phyloP scores from a whole-genome alignment of 1,284 basidiomycete species.

The Porogramme epimiltina region DNA sequence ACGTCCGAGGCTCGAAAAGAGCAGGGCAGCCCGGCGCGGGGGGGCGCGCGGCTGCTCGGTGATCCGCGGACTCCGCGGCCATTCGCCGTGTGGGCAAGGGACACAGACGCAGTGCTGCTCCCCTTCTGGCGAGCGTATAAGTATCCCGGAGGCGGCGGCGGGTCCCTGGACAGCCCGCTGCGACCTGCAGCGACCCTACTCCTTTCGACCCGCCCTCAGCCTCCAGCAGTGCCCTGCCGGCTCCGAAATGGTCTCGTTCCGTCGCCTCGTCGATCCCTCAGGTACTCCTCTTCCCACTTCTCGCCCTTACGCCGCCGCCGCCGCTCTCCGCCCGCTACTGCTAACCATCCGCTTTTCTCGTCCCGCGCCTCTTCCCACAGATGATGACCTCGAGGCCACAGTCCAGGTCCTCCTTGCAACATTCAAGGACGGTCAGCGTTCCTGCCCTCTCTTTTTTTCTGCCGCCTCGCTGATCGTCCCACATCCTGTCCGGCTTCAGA shows the following conservation, averaged over 20 bases:
- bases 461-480: neutral
- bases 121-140: conserved; percentile 15
- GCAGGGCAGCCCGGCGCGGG: no score
- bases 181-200: neutral
- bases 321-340: neutral
- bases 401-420: conserved; percentile 22
- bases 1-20: no score
- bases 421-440: conserved; percentile 24
- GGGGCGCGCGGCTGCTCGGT: conserved; percentile 1
- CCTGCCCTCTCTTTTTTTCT: neutral
- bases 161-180: neutral
- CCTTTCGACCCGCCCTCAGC: neutral
- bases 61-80: conserved; percentile 25
- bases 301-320: neutral
- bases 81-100: conserved; percentile 10
- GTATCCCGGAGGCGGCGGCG: neutral
- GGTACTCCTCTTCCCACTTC: conserved; percentile 11
- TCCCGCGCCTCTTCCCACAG: conserved; percentile 6
- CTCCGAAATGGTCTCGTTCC: conserved; percentile 13
- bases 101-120: conserved; percentile 10
- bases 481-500: conserved; percentile 13
- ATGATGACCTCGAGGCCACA: conserved; percentile 22
- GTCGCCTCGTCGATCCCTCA: conserved; percentile 21
- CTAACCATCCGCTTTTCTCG: neutral
- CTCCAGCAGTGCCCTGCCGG: neutral